Base-by-base conservation (phyloP, 371 early-diverging fungal species). In the Mortierella sp. region DNA sequence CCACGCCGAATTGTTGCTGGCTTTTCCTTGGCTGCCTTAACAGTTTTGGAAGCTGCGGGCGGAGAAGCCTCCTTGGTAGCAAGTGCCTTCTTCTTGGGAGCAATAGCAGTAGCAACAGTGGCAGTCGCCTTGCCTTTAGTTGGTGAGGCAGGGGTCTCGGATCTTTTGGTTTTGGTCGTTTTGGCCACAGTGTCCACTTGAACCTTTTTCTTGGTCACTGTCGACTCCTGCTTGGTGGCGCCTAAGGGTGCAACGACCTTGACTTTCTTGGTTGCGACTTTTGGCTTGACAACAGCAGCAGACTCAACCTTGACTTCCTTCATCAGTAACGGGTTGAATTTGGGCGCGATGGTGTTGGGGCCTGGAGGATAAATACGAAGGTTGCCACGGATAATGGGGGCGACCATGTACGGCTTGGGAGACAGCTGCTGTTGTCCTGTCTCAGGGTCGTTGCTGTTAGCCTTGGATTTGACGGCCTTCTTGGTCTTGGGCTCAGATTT, bases 341-440 rank as follows among this genome's bases (percentile, higher is more conserved):
- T 79, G 48, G 80, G 77, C 3, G 82, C 68, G 31, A 85, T 63
- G 31, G 63, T 77, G 45, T 79, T 74, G 21, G 85, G 85, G 21
- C 85, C 85, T 48, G 82, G 77, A 38, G 85, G 85, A 63, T 85
- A 85, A 57, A 85, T 85, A 21, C 85, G 81, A 38, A 85, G 75
- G 45, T 85, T 85, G 60, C 85, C 85, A 21, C 85, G 79, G 42
- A 85, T 71, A 38, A 85, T 85, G 31, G 85, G 85, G 3, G 85
- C 79, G 1, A 76, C 73, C 19, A 72, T 42, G 4, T 50, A 38
- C 7, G 84, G 73, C 28, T 77, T 79, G 47, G 47, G 34, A 50
- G 80, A 5, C 57, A 63, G 38, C 28, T 57, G 76, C 16, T 45
- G 26, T 7, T 47, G 70, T 52, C 26, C 42, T 50, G 76, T 19